A percentile compares a stretch with the other conserved stretches of the same genome.
These are phyloP conservation scores for Ramularia endophylla DNA, from an alignment of 2,329 filamentous ascomycete genomes.

Conservation along the genomic window DNA sequence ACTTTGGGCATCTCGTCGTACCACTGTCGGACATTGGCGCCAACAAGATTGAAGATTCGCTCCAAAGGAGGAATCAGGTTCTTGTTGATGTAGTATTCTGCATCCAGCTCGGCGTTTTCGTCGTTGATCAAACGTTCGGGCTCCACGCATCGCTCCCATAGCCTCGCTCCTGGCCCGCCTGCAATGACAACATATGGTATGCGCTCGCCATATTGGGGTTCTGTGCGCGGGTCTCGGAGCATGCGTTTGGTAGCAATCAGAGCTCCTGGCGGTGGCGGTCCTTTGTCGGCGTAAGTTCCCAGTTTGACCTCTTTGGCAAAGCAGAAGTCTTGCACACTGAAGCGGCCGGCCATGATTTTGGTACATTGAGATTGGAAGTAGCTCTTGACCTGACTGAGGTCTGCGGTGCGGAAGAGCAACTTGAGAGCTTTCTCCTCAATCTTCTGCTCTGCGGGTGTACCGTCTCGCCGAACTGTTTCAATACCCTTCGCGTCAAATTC, in stretches of 20 bases:
- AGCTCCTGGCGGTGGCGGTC: conserved; percentile 76
- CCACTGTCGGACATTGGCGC: conserved; percentile 85
- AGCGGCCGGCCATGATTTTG: conserved; percentile 84
- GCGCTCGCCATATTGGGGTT: conserved; percentile 92
- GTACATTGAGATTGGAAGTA: conserved; percentile 88
- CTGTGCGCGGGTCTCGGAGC: conserved; percentile 76
- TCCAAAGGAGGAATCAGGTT: conserved; percentile 93
- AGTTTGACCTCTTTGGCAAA: conserved; percentile 90
- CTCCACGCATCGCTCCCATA: conserved; percentile 84
- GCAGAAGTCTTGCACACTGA: conserved; percentile 93
- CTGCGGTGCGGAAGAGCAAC: conserved; percentile 81
- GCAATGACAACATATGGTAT: conserved; percentile 92
- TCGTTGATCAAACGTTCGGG: conserved; percentile 76
- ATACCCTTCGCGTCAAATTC: conserved; percentile 98
- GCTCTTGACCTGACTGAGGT: conserved; percentile 78
- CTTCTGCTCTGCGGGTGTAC: conserved; percentile 91
- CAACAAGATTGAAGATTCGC: conserved; percentile 93
- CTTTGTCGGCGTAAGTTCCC: conserved; percentile 78
- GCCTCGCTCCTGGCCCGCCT: conserved; percentile 75
- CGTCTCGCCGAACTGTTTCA: conserved; percentile 91
- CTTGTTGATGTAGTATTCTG: conserved; percentile 95
- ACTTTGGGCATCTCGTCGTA: conserved; percentile 96
- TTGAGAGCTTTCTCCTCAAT: conserved; percentile 90
- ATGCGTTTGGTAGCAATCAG: conserved; percentile 81
- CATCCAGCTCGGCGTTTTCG: conserved; percentile 74